Evolutionary conservation across 257 asterid species (phyloP).

Genomic region (Solanum infundibuliforme): DNA sequence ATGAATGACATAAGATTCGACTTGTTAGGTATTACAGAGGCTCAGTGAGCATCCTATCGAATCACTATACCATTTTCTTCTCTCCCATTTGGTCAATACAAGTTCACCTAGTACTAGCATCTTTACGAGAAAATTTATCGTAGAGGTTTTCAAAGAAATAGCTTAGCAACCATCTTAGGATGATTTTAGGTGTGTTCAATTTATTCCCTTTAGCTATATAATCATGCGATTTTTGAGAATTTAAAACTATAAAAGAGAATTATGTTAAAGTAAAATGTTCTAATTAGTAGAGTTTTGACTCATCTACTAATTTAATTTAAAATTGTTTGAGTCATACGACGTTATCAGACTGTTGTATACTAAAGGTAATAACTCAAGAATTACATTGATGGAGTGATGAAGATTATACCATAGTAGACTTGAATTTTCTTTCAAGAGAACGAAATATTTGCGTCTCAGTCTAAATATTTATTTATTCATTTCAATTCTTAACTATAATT

Average conservation of each 20-base stretch:
- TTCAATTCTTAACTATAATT: background rate
- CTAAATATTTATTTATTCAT: background rate
- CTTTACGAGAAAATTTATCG: background rate
- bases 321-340: background rate
- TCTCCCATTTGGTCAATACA: background rate
- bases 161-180: background rate
- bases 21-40: background rate
- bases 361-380: background rate
- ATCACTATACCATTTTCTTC: background rate
- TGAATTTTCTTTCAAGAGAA: background rate
- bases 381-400: background rate
- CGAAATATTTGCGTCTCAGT: accelerated
- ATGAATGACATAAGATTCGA: background rate
- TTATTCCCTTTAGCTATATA: background rate
- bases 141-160: background rate
- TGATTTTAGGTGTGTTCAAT: background rate
- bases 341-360: background rate
- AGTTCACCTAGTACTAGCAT: background rate
- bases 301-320: background rate
- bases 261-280: background rate
- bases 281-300: background rate
- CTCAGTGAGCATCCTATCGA: background rate
- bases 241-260: background rate
- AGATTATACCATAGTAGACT: background rate
- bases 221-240: background rate